Conservation (phyloP, 192 early-diverging fungal species). For the Gigaspora rosea region DNA sequence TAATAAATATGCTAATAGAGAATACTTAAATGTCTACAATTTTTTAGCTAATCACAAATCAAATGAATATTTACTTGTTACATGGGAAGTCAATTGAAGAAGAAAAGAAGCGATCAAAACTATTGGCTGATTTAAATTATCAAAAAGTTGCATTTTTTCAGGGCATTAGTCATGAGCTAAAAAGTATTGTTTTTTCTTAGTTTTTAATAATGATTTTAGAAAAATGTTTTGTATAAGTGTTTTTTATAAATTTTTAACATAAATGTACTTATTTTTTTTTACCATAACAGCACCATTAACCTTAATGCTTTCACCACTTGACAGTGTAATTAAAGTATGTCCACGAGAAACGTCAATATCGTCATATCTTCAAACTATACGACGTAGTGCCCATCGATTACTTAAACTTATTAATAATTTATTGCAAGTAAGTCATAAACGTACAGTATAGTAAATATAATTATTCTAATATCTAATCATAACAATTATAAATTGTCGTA, state of each 20-base stretch:
- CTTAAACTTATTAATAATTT: slow-evolving; percentile 33
- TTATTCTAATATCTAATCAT: no score
- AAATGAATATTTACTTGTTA: slow-evolving; percentile 37
- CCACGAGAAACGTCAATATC: no score
- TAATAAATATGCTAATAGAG: not conserved
- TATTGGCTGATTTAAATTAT: slow-evolving; percentile 30
- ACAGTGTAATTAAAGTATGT: no score
- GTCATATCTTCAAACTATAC: slow-evolving; percentile 39
- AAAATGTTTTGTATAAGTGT: not conserved
- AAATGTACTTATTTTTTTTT: no score
- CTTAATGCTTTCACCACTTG: no score
- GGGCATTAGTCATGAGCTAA: not conserved
- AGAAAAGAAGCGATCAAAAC: slow-evolving; percentile 39
- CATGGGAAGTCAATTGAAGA: slow-evolving; percentile 42
- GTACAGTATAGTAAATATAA: no score
- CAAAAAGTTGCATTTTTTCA: no score
- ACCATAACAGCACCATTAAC: no score
- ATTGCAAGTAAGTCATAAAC: slow-evolving; percentile 38
- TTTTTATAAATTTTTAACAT: not conserved
- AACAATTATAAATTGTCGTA: not conserved
- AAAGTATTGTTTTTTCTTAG: no score
- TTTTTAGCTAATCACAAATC: slow-evolving; percentile 35
- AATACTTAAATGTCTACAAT: no score
- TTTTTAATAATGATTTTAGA: not conserved
- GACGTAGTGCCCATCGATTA: slow-evolving; percentile 54